phyloP scores from a whole-genome alignment of 129 eudicot genomes.

The Gnaphalium uliginosum region DNA sequence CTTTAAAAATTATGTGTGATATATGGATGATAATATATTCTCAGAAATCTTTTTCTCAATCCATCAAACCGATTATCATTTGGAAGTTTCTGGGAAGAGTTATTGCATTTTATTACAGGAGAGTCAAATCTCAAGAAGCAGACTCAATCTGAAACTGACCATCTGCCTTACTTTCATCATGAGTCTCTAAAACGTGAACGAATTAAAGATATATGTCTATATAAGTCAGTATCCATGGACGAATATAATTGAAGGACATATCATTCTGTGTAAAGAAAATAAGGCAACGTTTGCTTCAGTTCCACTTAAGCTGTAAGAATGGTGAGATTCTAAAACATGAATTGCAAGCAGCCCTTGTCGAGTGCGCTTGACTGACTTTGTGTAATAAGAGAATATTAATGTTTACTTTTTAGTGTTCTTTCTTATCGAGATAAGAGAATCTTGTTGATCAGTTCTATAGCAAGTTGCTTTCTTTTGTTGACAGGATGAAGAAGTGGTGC shows the following conservation, averaged over 20 bases:
- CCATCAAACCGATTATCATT: no score
- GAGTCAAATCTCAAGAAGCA: not conserved
- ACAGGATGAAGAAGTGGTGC: slow-evolving; percentile 19
- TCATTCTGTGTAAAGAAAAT: not conserved
- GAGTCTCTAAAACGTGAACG: not conserved
- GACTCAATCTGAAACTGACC: not conserved
- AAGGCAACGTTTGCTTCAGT: not conserved
- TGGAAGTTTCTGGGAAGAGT: not conserved
- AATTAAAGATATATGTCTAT: not conserved
- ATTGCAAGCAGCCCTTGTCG: not conserved
- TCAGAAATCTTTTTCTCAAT: no score
- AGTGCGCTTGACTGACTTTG: slow-evolving; percentile 1
- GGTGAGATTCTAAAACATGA: slow-evolving; percentile 10
- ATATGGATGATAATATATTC: no score
- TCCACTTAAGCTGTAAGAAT: slow-evolving; percentile 29
- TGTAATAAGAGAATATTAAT: slow-evolving; percentile 14
- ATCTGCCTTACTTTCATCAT: not conserved
- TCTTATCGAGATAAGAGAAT: slow-evolving; percentile 30
- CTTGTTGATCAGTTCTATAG: slow-evolving; percentile 12
- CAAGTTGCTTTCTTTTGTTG: slow-evolving; percentile 22
- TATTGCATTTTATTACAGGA: not conserved
- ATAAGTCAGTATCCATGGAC: slow-evolving; percentile 10
- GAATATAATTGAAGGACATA: not conserved
- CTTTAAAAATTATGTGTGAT: no score
- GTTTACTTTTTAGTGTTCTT: not conserved